These are phyloP conservation scores for Asterella californica DNA, from an alignment of 225 moss, liverwort and hornwort species.

Conservation along the genomic window DNA sequence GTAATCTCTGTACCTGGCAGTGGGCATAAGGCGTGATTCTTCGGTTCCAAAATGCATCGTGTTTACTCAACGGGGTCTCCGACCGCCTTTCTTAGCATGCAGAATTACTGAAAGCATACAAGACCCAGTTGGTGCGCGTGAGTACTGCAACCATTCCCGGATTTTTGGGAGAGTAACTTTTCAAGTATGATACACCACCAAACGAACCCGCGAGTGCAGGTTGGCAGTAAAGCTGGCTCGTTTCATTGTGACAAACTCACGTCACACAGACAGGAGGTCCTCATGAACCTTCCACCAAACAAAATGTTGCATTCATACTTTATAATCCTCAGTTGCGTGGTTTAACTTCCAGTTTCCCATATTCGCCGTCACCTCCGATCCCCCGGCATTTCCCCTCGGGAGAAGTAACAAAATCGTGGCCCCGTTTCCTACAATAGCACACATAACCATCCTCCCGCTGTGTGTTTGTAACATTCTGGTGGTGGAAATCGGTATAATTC, in stretches of 20 bases:
- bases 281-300: not conserved
- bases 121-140: no score
- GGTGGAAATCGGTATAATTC: not conserved
- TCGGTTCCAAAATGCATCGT: no score
- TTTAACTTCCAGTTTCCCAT: not conserved
- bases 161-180: no score
- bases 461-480: not conserved
- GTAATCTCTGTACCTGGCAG: no score
- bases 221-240: not conserved
- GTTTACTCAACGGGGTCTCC: no score
- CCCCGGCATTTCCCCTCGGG: not conserved
- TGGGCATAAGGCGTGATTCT: no score
- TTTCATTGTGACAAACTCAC: slow-evolving; percentile 7
- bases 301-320: not conserved
- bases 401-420: not conserved
- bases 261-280: not conserved
- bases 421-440: not conserved
- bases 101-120: no score
- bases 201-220: not conserved
- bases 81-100: no score
- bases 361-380: not conserved
- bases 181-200: not conserved
- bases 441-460: not conserved
- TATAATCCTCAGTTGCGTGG: not conserved
- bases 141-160: no score